These are phyloP conservation scores for Starmera stellimalicola DNA, from an alignment of 1,139 yeast genomes.

Conservation along the genomic window DNA sequence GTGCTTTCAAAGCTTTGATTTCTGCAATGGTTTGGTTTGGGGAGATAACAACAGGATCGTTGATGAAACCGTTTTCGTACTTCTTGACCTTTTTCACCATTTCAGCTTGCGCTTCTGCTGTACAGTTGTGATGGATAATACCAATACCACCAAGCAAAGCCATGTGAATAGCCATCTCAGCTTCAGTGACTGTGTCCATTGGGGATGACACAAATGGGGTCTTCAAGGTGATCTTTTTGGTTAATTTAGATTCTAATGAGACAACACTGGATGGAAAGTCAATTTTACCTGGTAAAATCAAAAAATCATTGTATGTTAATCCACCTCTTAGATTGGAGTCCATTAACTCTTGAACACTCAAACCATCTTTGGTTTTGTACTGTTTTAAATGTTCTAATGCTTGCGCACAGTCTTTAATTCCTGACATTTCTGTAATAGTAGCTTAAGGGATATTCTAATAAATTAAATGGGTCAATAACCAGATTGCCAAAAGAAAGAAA, in stretches of 20 bases:
- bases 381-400: constrained; percentile 61
- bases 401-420: constrained; percentile 41
- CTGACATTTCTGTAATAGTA: constrained; percentile 19
- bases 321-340: constrained; percentile 92
- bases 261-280: constrained; percentile 78
- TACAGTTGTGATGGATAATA: constrained; percentile 94
- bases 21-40: constrained; percentile 75
- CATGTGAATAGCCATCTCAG: constrained; percentile 97
- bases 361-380: constrained; percentile 74
- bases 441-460: too few species aligned
- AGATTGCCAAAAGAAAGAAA: constrained; percentile 20
- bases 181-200: constrained; percentile 98
- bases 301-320: constrained; percentile 91
- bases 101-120: constrained; percentile 95
- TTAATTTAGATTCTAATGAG: constrained; percentile 71
- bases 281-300: constrained; percentile 91
- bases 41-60: constrained; percentile 81
- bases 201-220: constrained; percentile 97
- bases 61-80: constrained; percentile 95
- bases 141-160: constrained; percentile 99
- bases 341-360: constrained; percentile 75
- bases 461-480: constrained; percentile 18
- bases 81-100: constrained; percentile 97
- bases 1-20: constrained; percentile 59
- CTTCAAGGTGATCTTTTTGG: constrained; percentile 84